Base-by-base conservation (phyloP, 1,284 basidiomycete genomes). In the Cystobasidium pallidum region DNA sequence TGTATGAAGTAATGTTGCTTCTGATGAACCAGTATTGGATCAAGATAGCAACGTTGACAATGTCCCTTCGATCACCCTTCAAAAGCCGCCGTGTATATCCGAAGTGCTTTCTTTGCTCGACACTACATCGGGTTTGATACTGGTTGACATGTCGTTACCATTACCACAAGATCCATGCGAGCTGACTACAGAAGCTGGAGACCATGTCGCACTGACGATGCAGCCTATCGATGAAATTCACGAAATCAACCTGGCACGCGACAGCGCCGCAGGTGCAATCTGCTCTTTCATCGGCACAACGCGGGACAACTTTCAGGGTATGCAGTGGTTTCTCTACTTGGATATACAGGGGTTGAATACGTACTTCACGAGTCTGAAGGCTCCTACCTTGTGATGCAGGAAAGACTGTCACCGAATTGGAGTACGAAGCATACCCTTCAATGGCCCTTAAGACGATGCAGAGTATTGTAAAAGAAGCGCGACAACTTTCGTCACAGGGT, bases 381-480 rank as follows among this genome's bases (percentile, higher is more conserved):
- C n/a, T n/a, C n/a, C n/a, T n/a, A n/a, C n/a, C n/a, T n/a, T n/a
- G n/a, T n/a, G n/a, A n/a, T n/a, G 15, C 77, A 92, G 91, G 88
- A 66, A 90, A 88, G 76, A 78, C 81, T 11, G 90, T 93, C 36
- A 87, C 86, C 26, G 86, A 86, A 55, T 83, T 93, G 39, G 90
- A 91, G 79, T 93, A 92, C 78, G 82, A 83, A 80, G 89, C 90
- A 7, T 94, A 94, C 81, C 88, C 87, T 74, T 88, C 88, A 75
- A 83, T 93, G 24, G 91, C 91, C 0, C 86, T 93, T 76, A 91
- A 89, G 80, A 91, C 90, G 6, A 87, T 92, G 84, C 81, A 83
- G 36, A 81, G 84, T 68, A 89, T 91, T 76, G 80, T 89, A 55
- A 81, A 80, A 62, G 79, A 83, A 58, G 84, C 85, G n/a, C 84